phyloP scores from a whole-genome alignment of 257 asterid genomes.

The Ocimum tenuiflorum region DNA sequence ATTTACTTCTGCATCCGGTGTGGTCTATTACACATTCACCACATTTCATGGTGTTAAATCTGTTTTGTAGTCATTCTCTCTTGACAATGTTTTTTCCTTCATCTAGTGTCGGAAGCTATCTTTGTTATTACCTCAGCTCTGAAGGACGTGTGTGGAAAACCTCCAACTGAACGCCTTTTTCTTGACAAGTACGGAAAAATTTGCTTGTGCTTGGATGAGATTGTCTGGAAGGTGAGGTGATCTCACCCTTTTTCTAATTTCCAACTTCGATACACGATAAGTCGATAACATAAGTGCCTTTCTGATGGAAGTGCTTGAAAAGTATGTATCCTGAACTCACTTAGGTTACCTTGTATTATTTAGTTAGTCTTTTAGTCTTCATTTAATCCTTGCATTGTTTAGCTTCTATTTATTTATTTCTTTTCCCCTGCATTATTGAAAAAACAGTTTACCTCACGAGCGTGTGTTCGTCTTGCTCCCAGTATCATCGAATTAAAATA shows the following conservation, averaged over 20 bases:
- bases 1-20: not conserved
- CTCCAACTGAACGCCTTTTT: slow-evolving; percentile 85
- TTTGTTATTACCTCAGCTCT: slow-evolving; percentile 80
- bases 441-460: not conserved
- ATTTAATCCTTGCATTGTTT: not conserved
- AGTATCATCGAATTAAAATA: not conserved
- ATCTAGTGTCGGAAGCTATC: slow-evolving; percentile 75
- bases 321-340: not conserved
- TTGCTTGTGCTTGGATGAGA: slow-evolving; percentile 94
- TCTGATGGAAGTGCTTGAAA: not conserved
- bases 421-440: not conserved
- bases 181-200: slow-evolving; percentile 93
- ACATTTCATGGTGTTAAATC: not conserved
- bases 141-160: slow-evolving; percentile 90
- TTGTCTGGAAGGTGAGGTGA: slow-evolving; percentile 75
- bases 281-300: not conserved
- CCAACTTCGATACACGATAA: not conserved
- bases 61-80: not conserved
- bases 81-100: slow-evolving; percentile 8
- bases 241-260: not conserved
- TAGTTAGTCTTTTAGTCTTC: not conserved
- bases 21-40: not conserved
- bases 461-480: not conserved
- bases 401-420: not conserved
- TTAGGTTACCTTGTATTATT: not conserved